A percentile compares a stretch with the other conserved stretches of the same genome.
These are phyloP conservation scores for Aspergillus leporis DNA, from an alignment of 495 filamentous ascomycete genomes.

Conservation along the genomic window DNA sequence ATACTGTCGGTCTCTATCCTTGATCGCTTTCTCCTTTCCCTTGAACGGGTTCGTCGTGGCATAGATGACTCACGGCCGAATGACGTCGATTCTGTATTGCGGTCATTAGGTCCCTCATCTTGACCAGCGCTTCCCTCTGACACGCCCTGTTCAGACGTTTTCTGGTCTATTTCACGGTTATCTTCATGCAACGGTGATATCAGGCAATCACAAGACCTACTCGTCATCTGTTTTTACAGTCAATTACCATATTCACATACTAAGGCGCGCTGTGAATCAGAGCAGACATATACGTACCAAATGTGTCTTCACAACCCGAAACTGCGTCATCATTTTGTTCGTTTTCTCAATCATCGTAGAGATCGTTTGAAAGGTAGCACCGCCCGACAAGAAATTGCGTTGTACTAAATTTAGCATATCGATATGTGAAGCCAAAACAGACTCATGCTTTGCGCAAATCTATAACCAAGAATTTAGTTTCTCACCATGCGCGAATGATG, in stretches of 20 bases:
- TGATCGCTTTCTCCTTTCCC: constrained; percentile 5
- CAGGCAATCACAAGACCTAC: neutral
- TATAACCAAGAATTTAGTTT: constrained; percentile 7
- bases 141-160: neutral
- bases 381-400: constrained; percentile 21
- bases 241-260: neutral
- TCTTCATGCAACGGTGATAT: neutral
- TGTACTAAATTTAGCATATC: constrained; percentile 34
- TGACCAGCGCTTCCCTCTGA: too few relatives aligned
- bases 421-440: constrained; percentile 36
- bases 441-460: constrained; percentile 40
- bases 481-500: neutral
- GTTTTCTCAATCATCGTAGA: constrained; percentile 41
- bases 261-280: neutral
- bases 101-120: too few relatives aligned
- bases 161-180: neutral
- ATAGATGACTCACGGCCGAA: neutral
- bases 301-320: constrained; percentile 32
- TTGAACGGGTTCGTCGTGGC: neutral
- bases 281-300: constrained; percentile 28
- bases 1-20: neutral
- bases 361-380: constrained; percentile 28
- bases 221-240: neutral
- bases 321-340: constrained; percentile 36
- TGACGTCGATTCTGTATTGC: neutral